Evolutionary conservation across 371 early-diverging fungal genomes (phyloP).

Genomic region (Mucor saturninus): DNA sequence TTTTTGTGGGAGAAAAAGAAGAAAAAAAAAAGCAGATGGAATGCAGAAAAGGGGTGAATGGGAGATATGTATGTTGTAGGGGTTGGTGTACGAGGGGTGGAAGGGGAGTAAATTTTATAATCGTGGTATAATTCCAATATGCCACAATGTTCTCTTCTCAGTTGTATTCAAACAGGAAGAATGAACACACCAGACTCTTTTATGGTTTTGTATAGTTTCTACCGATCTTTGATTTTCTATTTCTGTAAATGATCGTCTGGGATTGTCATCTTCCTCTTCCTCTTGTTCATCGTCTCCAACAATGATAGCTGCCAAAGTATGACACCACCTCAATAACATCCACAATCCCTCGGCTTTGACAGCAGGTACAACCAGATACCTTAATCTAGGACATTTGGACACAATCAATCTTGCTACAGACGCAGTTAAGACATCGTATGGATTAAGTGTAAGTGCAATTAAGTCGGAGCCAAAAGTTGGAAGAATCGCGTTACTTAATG

Average conservation of each 20-base stretch:
- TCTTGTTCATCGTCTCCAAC: constrained; percentile 37
- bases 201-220: constrained; percentile 40
- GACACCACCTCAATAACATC: constrained; percentile 49
- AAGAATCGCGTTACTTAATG: constrained; percentile 47
- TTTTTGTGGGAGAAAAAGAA: neutral
- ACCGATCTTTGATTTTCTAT: constrained; percentile 45
- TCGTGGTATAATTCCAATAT: constrained; percentile 47
- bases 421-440: constrained; percentile 43
- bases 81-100: no score
- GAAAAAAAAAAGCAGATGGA: neutral
- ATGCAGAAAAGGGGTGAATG: neutral
- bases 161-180: neutral
- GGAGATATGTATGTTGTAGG: no score
- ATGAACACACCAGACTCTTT: constrained; percentile 55
- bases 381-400: constrained; percentile 44
- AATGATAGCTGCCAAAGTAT: constrained; percentile 45
- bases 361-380: constrained; percentile 40
- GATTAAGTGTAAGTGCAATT: constrained; percentile 42
- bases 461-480: constrained; percentile 52
- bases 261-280: constrained; percentile 16
- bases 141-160: constrained; percentile 37
- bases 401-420: constrained; percentile 42
- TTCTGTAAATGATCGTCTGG: constrained; percentile 14
- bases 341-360: constrained; percentile 55
- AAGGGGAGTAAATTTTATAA: no score